Evolutionary conservation across 2,329 filamentous ascomycete species (phyloP), one percentile per base, ranked within the genome.

Genomic region (Sordariomycetes sp.): DNA sequence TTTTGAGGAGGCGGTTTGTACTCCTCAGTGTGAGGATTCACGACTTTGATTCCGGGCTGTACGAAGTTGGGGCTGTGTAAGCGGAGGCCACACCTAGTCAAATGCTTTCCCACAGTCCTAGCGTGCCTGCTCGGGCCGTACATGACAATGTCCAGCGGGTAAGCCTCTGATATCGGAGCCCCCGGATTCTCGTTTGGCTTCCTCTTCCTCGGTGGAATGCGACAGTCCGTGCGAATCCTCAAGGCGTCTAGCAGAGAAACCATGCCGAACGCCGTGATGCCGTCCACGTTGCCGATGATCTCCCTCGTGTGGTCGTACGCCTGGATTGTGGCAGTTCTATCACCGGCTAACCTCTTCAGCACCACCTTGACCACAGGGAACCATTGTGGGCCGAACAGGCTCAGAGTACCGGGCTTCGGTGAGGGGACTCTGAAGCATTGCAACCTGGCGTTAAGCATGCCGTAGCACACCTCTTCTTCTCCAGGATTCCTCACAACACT

Each of bases 401-500:
- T 73, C 59, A 81, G 76, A 25, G 78, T 75, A 34, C 79, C 79
- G 1, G 86, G 82, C 63, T 84, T 89, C 0, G 84, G 82, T 2
- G 77, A 80, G 1, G 89, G 90, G 1, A 92, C 81, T 39, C 75
- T 72, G 63, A 82, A 78, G 60, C 85, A 86, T 61, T 85, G 82
- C 50, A 94, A 74, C 57, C 74, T 80, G 2, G 84, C 79, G 57
- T 89, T 84, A 22, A 95, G 70, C 70, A 87, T 86, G 50, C 90
- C 90, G 65, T 88, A 90, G 70, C 89, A 95, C 3, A 95, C 86
- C 64, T 89, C 83, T 65, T 89, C 81, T 22, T 84, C 78, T 53
- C 75, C 79, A 34, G 82, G 76, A 58, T 87, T 79, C 6, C 15
- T n/a, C 50, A 78, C 76, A 15, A 84, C 68, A 39, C 83, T 72